A percentile compares a stretch with the other conserved stretches of the same genome.
Conservation (phyloP, 768 basidiomycete genomes). For the Mycena alexandri region DNA sequence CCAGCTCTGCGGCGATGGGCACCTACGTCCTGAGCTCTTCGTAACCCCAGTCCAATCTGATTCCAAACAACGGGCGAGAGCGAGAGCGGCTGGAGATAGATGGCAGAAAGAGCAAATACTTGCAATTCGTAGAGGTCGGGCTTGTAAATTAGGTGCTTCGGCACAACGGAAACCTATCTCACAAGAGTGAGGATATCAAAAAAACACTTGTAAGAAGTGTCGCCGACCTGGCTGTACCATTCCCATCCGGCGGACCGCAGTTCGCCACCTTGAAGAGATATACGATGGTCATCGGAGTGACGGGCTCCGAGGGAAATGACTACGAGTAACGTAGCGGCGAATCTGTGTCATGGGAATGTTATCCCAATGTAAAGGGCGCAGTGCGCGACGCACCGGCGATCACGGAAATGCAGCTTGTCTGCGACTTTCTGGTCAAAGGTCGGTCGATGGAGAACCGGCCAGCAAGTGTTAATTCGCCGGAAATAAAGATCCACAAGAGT, state of each 20-base stretch:
- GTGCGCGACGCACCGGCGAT: constrained; percentile 42
- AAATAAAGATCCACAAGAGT: constrained; percentile 73
- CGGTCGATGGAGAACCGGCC: constrained; percentile 79
- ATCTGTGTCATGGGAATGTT: constrained; percentile 64
- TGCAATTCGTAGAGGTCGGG: constrained; percentile 35
- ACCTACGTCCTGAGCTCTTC: constrained; percentile 71
- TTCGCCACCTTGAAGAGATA: constrained; percentile 54
- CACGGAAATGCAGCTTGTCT: constrained; percentile 62
- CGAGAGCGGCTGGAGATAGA: constrained; percentile 58
- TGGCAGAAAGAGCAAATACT: constrained; percentile 41
- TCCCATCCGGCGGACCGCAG: constrained; percentile 67
- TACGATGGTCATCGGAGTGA: constrained; percentile 69
- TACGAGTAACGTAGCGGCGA: constrained; percentile 51
- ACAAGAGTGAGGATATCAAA: not conserved
- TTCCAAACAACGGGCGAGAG: constrained; percentile 67
- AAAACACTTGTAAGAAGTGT: not conserved
- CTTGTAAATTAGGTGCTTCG: constrained; percentile 24
- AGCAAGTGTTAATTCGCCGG: constrained; percentile 58
- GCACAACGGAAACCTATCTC: constrained; percentile 44
- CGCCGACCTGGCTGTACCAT: constrained; percentile 59
- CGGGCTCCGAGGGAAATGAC: constrained; percentile 68
- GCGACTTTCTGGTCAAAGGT: constrained; percentile 69
- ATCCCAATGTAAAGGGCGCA: no score
- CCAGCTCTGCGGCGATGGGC: constrained; percentile 59
- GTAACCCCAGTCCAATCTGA: constrained; percentile 69